A percentile compares a stretch with the other conserved stretches of the same genome.
Evolutionary conservation across 371 early-diverging fungal genomes (phyloP).

Genomic region (Syncephalastrum contaminatum): DNA sequence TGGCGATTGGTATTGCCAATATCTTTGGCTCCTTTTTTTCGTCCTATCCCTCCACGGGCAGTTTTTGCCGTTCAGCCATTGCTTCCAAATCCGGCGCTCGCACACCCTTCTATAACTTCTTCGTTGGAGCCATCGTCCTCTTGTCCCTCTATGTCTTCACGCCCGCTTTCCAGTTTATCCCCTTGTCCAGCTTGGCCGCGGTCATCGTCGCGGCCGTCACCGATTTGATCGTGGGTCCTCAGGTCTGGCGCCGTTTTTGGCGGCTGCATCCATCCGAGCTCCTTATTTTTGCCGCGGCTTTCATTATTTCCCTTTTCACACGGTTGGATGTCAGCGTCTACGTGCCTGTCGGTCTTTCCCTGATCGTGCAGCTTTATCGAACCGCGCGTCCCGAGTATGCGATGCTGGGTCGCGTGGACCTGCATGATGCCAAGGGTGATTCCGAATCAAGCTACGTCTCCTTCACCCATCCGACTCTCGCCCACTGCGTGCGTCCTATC

Average conservation of each 20-base stretch:
- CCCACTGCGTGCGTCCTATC: constrained; percentile 32
- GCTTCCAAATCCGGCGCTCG: constrained; percentile 69
- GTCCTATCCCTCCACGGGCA: constrained; percentile 81
- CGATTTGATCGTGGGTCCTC: constrained; percentile 57
- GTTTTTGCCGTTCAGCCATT: constrained; percentile 85
- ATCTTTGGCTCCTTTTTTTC: constrained; percentile 79
- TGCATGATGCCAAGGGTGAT: constrained; percentile 19
- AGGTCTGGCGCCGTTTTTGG: constrained; percentile 46
- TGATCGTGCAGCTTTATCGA: constrained; percentile 65
- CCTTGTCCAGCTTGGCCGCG: constrained; percentile 73
- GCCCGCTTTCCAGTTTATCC: constrained; percentile 82
- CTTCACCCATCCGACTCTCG: constrained; percentile 30
- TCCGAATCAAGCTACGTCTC: constrained; percentile 16
- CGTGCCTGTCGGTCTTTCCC: constrained; percentile 59
- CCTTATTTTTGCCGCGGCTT: constrained; percentile 35
- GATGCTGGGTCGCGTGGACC: constrained; percentile 31
- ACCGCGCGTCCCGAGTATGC: constrained; percentile 62
- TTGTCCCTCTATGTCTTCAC: constrained; percentile 75
- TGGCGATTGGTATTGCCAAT: constrained; percentile 81
- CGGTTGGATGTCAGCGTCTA: constrained; percentile 70
- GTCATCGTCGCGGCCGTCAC: constrained; percentile 73
- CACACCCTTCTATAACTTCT: constrained; percentile 73
- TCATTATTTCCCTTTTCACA: constrained; percentile 58
- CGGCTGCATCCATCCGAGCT: constrained; percentile 33
- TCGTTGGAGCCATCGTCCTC: constrained; percentile 75